phyloP scores from a whole-genome alignment of 2,329 filamentous ascomycete genomes.

The Helicocarpus griseus region DNA sequence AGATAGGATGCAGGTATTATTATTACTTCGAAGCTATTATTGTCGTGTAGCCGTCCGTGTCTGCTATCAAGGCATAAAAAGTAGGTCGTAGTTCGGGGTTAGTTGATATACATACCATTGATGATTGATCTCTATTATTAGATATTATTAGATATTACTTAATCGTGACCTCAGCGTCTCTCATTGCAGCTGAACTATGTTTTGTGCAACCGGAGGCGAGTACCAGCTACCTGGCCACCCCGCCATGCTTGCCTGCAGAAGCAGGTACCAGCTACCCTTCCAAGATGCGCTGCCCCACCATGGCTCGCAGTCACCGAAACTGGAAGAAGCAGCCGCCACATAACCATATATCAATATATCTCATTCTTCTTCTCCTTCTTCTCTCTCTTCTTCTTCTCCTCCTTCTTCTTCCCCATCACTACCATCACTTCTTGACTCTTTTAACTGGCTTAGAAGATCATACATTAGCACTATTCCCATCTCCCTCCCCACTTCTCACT shows the following conservation, averaged over 20 bases:
- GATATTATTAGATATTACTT: too few relatives aligned
- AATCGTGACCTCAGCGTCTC: background rate
- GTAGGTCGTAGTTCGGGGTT: too few relatives aligned
- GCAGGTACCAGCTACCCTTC: background rate
- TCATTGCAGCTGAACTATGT: too few relatives aligned
- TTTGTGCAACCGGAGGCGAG: too few relatives aligned
- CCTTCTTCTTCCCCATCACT: conserved; percentile 6
- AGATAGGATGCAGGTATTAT: too few relatives aligned
- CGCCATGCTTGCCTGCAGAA: background rate
- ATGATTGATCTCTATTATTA: too few relatives aligned
- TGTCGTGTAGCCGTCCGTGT: too few relatives aligned
- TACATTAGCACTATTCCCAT: background rate
- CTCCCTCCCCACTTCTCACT: background rate
- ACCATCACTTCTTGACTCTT: background rate
- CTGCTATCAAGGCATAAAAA: too few relatives aligned
- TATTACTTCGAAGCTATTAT: too few relatives aligned
- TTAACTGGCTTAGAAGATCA: conserved; percentile 1
- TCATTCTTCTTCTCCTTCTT: conserved; percentile 15
- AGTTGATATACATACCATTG: too few relatives aligned
- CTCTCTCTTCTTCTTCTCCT: conserved; percentile 11
- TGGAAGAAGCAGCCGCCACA: conserved; percentile 10
- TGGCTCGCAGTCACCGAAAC: background rate
- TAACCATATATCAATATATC: conserved; percentile 17
- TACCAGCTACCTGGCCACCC: background rate
- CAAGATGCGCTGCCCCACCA: background rate